Base-by-base conservation (phyloP, 2,329 filamentous ascomycete species). In the Pseudocercospora vitis region DNA sequence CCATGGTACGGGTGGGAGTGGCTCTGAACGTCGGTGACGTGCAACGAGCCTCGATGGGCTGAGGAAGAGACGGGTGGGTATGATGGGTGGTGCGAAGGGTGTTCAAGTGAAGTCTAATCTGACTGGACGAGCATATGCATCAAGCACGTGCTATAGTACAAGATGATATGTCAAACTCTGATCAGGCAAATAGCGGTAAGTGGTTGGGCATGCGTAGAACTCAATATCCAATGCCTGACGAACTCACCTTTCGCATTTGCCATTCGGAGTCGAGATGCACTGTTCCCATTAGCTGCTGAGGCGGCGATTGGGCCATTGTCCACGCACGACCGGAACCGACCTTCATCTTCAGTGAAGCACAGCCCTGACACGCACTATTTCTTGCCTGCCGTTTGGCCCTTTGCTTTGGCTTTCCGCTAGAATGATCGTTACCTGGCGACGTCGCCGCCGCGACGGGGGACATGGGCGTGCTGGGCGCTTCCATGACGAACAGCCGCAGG, bases 261-360 rank as follows among this genome's bases (percentile, higher is more conserved):
- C 60, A 21, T 48, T 57, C n/a, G 48, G 24, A 7, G 55, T 60
- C 12, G 51, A 48, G 35, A 58, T 58, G 35, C 60, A 60, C 40
- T 59, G 44, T 47, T 18, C 24, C 12, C 14, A 21, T 55, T 44
- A 55, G 49, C 52, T 19, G 35, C 32, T 28, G 50, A 32, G 23
- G 31, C 35, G 40, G 47, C 39, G 47, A 21, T 19, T 54, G 55
- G 12, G 48, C 46, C 9, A 32, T 14, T 1, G 51, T 21, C 16
- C 28, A 12, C 14, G 19, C 11, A 47, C 21, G 29, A 32, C 4
- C 18, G 19, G 33, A 21, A 42, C 48, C 49, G 24, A 57, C 47
- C 19, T 65, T 65, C 63, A 67, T 66, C 60, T 67, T 67, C 29
- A 65, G 47, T n/a, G 50, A 49, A 3, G 63, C 57, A 52, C 65